Percentiles rank a stretch among this genome's conserved stretches.
Conservation (phyloP, 768 basidiomycete genomes). For the Lactifluus piperatus region DNA sequence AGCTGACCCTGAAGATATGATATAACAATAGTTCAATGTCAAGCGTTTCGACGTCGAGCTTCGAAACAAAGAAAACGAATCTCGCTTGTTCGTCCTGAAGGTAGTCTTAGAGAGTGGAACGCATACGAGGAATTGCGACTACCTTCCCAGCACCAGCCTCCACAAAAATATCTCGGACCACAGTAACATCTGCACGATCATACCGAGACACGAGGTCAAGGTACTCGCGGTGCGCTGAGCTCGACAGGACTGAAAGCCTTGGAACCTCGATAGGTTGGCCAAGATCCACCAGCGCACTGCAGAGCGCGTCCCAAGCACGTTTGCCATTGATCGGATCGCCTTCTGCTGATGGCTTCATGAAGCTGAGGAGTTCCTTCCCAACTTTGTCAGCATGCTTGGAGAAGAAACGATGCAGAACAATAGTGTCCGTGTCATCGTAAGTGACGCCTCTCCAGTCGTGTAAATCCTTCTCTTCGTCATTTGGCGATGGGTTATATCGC, state of each 20-base stretch:
- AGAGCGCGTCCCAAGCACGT: slow-evolving; percentile 77
- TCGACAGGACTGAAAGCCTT: slow-evolving; percentile 39
- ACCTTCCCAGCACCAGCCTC: slow-evolving; percentile 43
- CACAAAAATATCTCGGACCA: slow-evolving; percentile 60
- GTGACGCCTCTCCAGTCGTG: slow-evolving; percentile 72
- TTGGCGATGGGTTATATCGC: slow-evolving; percentile 35
- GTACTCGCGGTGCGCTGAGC: slow-evolving; percentile 53
- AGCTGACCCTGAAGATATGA: slow-evolving; percentile 62
- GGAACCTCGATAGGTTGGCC: slow-evolving; percentile 63
- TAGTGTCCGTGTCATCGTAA: slow-evolving; percentile 75
- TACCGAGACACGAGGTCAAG: slow-evolving; percentile 59
- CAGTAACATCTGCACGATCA: slow-evolving; percentile 47
- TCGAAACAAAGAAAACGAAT: slow-evolving; percentile 58
- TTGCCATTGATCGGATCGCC: slow-evolving; percentile 55
- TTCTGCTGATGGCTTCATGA: slow-evolving; percentile 50
- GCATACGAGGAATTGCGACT: slow-evolving; percentile 11
- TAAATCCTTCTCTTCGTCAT: slow-evolving; percentile 44
- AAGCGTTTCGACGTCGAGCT: slow-evolving; percentile 68
- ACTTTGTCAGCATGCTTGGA: slow-evolving; percentile 81
- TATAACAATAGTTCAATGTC: slow-evolving; percentile 74
- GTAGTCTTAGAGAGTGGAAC: background rate
- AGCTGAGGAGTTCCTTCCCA: slow-evolving; percentile 76
- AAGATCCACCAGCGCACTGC: slow-evolving; percentile 71
- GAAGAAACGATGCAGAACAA: slow-evolving; percentile 78
- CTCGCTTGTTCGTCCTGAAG: slow-evolving; percentile 36